Evolutionary conservation across 2,329 filamentous ascomycete genomes (phyloP).

Genomic region (Fusarium sp.): DNA sequence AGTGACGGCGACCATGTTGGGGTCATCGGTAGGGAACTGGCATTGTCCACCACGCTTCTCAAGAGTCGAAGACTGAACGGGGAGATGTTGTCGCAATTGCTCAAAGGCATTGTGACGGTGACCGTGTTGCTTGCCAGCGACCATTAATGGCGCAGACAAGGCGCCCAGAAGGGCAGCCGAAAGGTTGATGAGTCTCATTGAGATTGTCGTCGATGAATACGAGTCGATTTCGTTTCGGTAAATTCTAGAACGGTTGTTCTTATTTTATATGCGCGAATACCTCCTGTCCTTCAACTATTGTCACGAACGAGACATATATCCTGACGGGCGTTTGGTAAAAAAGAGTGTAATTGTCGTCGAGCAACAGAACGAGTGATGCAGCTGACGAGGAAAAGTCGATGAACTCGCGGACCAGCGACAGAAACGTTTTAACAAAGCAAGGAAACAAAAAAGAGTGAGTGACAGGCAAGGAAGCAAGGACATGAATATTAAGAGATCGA

Average conservation of each 20-base stretch:
- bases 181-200: constrained; percentile 64
- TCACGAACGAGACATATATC: constrained; percentile 32
- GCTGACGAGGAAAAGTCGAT: constrained; percentile 27
- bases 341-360: constrained; percentile 39
- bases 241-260: constrained; percentile 33
- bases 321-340: constrained; percentile 20
- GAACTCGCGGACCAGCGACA: constrained; percentile 35
- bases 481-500: constrained; percentile 39
- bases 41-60: constrained; percentile 67
- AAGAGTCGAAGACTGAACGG: constrained; percentile 43
- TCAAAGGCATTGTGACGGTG: constrained; percentile 51
- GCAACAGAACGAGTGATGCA: constrained; percentile 40
- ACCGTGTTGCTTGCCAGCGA: constrained; percentile 46
- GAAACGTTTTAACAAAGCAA: constrained; percentile 37
- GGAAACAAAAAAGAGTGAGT: constrained; percentile 30
- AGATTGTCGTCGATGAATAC: constrained; percentile 38
- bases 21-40: constrained; percentile 68
- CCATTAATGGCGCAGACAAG: constrained; percentile 54
- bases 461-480: constrained; percentile 27
- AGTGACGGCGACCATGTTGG: constrained; percentile 74
- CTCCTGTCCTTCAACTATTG: constrained; percentile 31
- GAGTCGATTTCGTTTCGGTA: constrained; percentile 25
- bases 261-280: constrained; percentile 26
- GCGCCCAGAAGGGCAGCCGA: constrained; percentile 60
- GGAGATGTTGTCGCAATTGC: constrained; percentile 46